Conservation (phyloP, 495 filamentous ascomycete genomes). For the Amniculicola lignicola region DNA sequence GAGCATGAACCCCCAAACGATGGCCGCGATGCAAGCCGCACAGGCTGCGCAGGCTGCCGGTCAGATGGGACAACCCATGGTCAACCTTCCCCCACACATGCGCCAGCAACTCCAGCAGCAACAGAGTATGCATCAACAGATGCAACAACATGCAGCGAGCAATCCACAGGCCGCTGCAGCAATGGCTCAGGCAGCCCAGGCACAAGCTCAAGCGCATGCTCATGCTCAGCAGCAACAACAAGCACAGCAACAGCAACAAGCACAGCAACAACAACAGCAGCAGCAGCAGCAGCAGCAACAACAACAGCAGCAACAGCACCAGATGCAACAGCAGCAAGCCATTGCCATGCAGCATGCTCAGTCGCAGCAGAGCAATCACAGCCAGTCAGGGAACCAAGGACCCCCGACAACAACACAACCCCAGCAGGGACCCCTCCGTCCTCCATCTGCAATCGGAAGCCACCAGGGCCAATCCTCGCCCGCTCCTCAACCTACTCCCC, state of each 20-base stretch:
- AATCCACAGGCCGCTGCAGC: conserved; percentile 28
- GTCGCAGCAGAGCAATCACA: conserved; percentile 41
- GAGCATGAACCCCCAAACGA: conserved; percentile 26
- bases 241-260: conserved; percentile 38
- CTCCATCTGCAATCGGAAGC: conserved; percentile 28
- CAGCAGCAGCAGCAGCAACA: conserved; percentile 46
- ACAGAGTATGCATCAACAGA: conserved; percentile 40
- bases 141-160: conserved; percentile 16
- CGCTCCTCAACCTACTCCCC: conserved; percentile 31
- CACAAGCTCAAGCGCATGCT: conserved; percentile 30
- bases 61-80: conserved; percentile 1
- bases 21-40: conserved; percentile 12
- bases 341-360: conserved; percentile 41
- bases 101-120: conserved; percentile 30
- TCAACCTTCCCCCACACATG: conserved; percentile 25
- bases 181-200: conserved; percentile 27
- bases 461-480: conserved; percentile 32
- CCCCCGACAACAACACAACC: conserved; percentile 31
- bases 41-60: conserved; percentile 14
- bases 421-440: conserved; percentile 29
- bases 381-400: conserved; percentile 31
- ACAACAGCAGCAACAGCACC: conserved; percentile 50
- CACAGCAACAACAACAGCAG: conserved; percentile 50
- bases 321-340: conserved; percentile 45
- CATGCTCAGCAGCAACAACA: conserved; percentile 37